A percentile compares a stretch with the other conserved stretches of the same genome.
These are phyloP conservation scores for Colletotrichum incanum DNA, from an alignment of 2,329 filamentous ascomycete genomes.

Conservation along the genomic window DNA sequence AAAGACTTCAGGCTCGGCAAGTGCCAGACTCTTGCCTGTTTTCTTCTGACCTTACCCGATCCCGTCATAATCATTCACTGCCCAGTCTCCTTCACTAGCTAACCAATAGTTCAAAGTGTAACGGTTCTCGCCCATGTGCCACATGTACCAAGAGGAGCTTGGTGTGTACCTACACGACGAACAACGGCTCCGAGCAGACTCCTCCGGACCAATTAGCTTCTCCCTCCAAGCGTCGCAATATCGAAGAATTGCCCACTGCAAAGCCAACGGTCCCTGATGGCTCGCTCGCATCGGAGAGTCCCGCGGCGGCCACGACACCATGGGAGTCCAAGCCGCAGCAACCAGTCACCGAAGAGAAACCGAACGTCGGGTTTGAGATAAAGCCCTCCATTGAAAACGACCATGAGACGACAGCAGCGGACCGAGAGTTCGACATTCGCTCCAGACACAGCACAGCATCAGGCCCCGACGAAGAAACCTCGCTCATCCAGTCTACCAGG, in stretches of 20 bases:
- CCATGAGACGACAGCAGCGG: conserved; percentile 14
- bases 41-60: background rate
- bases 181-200: conserved; percentile 32
- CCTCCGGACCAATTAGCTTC: conserved; percentile 36
- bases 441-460: conserved; percentile 59
- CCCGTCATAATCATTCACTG: conserved; percentile 10
- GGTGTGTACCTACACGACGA: conserved; percentile 44
- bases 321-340: conserved; percentile 33
- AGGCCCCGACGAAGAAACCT: conserved; percentile 69
- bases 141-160: conserved; percentile 46
- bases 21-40: conserved; percentile 21
- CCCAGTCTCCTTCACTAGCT: conserved; percentile 19
- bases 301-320: conserved; percentile 30
- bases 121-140: conserved; percentile 46
- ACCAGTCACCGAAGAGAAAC: conserved; percentile 30
- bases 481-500: conserved; percentile 67
- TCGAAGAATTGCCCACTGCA: conserved; percentile 32
- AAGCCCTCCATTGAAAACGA: conserved; percentile 36
- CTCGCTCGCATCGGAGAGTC: conserved; percentile 27
- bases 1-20: conserved; percentile 24
- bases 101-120: conserved; percentile 45
- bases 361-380: conserved; percentile 31
- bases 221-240: conserved; percentile 42
- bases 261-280: conserved; percentile 28
- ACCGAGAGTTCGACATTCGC: conserved; percentile 38